Conservation (phyloP, 2,329 filamentous ascomycete species). For the Hymenoscyphus fraxineus region DNA sequence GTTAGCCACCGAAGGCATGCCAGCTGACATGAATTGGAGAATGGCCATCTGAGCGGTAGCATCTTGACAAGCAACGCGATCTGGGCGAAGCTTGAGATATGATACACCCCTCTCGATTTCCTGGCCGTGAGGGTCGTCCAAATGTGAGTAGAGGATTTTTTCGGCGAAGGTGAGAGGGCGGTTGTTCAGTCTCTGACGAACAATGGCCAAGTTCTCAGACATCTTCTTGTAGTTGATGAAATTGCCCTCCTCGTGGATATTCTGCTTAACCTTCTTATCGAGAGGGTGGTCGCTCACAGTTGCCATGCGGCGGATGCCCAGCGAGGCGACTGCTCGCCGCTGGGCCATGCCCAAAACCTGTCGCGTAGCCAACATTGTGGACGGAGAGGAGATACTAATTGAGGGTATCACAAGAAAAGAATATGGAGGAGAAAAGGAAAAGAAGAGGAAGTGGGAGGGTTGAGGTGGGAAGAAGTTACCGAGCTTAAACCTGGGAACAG, state of each 20-base stretch:
- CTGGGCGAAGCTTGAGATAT: conserved; percentile 93
- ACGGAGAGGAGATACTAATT: conserved; percentile 16
- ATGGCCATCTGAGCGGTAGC: conserved; percentile 99
- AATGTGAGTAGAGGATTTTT: conserved; percentile 98
- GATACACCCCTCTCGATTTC: conserved; percentile 94
- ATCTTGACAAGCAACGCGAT: conserved; percentile 98
- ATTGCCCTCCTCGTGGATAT: conserved; percentile 92
- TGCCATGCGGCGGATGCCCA: conserved; percentile 70
- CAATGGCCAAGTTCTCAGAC: conserved; percentile 92
- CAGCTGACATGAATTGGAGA: conserved; percentile 98
- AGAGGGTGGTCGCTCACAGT: conserved; percentile 83
- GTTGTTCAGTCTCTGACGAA: conserved; percentile 87
- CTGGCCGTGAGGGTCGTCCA: conserved; percentile 94
- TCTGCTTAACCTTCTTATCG: conserved; percentile 95
- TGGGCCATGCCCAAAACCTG: conserved; percentile 65
- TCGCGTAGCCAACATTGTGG: conserved; percentile 65
- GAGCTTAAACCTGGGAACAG: conserved; percentile 12
- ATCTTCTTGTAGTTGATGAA: conserved; percentile 99
- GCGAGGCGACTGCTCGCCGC: conserved; percentile 56
- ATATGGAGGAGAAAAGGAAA: conserved; percentile 15
- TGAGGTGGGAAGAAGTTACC: conserved; percentile 4
- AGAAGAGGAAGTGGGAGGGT: conserved; percentile 14
- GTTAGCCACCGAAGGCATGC: conserved; percentile 92
- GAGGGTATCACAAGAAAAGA: conserved; percentile 11
- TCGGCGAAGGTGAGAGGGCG: conserved; percentile 91